Base-by-base conservation (phyloP, 805 yeast species). In the Saccharomycopsis fodiens region DNA sequence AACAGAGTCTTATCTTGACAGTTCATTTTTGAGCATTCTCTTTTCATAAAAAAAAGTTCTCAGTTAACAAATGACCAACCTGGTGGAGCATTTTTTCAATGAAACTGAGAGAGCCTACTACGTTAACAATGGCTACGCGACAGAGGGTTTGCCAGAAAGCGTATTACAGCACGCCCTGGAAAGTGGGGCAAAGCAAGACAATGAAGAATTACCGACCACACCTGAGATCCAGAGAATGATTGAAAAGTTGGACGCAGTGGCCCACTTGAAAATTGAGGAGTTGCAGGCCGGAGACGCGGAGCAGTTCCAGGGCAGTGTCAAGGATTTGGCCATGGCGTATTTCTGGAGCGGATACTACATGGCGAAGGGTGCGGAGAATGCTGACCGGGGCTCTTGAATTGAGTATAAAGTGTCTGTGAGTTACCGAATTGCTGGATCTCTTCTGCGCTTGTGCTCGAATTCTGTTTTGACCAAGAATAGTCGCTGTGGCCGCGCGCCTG, bases 331-430 rank as follows among this genome's bases (percentile, higher is more conserved):
- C 4, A 19, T 39, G 20, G 29, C 32, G 17, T 39, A 39, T 23
- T 39, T 39, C 32, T 39, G 42, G 42, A 39, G 42, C 23, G 42
- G 42, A 16, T 39, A 39, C 30, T 39, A 39, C 29, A 39, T 39
- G 42, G 42, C 42, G 7, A 39, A n/a, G n/a, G n/a, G n/a, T n/a
- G n/a, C n/a, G n/a, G n/a, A n/a, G n/a, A n/a, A n/a, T n/a, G n/a
- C n/a, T n/a, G n/a, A n/a, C n/a, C n/a, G n/a, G n/a, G n/a, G n/a
- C n/a, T n/a, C n/a, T n/a, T n/a, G n/a, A n/a, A n/a, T n/a, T n/a
- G n/a, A n/a, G n/a, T n/a, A n/a, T n/a, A n/a, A n/a, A n/a, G n/a
- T n/a, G n/a, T n/a, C n/a, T n/a, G n/a, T n/a, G n/a, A n/a, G n/a
- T n/a, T n/a, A n/a, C n/a, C n/a, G n/a, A n/a, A n/a, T n/a, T n/a